Conservation (phyloP, 495 filamentous ascomycete species). For the Aspergillus heteromorphus region DNA sequence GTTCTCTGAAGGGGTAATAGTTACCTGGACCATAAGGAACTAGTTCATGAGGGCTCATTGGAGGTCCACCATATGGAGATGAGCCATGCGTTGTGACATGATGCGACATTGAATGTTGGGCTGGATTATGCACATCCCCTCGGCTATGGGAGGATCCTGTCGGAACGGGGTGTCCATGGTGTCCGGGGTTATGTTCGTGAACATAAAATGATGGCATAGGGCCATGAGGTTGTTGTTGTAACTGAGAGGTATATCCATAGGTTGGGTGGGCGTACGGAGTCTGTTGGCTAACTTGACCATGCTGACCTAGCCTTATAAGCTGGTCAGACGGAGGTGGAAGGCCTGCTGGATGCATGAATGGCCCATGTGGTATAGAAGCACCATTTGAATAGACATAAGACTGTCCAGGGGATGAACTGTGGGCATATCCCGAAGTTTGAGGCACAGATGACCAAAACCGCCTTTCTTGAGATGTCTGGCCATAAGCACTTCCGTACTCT, state of each 20-base stretch:
- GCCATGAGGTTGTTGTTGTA: slow-evolving; percentile 30
- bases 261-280: slow-evolving; percentile 33
- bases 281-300: slow-evolving; percentile 29
- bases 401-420: slow-evolving; percentile 41
- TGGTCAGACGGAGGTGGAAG: slow-evolving; percentile 34
- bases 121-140: slow-evolving; percentile 24
- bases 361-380: slow-evolving; percentile 16
- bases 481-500: slow-evolving; percentile 37
- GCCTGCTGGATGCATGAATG: slow-evolving; percentile 21
- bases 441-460: slow-evolving; percentile 32
- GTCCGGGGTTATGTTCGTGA: slow-evolving; percentile 29
- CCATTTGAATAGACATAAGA: slow-evolving; percentile 33
- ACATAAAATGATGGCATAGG: slow-evolving; percentile 33
- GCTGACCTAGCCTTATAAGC: slow-evolving; percentile 35
- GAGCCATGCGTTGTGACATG: slow-evolving; percentile 25
- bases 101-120: slow-evolving; percentile 28
- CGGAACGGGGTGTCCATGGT: slow-evolving; percentile 22
- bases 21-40: slow-evolving; percentile 40
- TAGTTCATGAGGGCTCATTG: slow-evolving; percentile 40
- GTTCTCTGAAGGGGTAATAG: slow-evolving; percentile 40
- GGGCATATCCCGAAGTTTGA: slow-evolving; percentile 40
- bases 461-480: slow-evolving; percentile 31
- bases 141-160: slow-evolving; percentile 21
- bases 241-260: slow-evolving; percentile 33
- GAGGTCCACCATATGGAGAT: slow-evolving; percentile 31